Evolutionary conservation across 2,329 filamentous ascomycete species (phyloP), one percentile per base, ranked within the genome.

Genomic region (Hypocrella siamensis): DNA sequence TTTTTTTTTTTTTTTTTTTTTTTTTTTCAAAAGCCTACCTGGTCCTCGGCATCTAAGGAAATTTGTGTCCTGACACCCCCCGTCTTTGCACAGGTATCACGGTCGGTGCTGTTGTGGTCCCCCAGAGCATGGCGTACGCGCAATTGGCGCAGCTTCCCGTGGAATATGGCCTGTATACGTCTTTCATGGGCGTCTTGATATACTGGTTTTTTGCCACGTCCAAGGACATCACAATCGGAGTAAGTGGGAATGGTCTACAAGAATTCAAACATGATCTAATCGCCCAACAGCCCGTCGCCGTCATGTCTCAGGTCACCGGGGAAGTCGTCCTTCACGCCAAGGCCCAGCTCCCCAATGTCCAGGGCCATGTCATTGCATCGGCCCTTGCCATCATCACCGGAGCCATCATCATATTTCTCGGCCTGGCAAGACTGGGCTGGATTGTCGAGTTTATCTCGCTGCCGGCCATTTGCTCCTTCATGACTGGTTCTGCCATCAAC

Each of bases 161-260:
- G 17, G 58, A 68, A 40, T 68, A 61, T 44, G 64, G 64, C 11
- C 45, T 68, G 14, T 59, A 59, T 43, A 86, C 88, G 2, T 93
- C 86, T 0, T 96, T 96, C 48, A 93, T 94, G 73, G 88, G 88
- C 37, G 86, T 94, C 15, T 55, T 93, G 39, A 66, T 93, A 43
- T 96, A 96, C 57, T 96, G 88, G 88, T 86, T 93, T 54, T 96
- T 96, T 48, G 88, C 86, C 25, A 96, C 88, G 0, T 94, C 86
- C 17, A 96, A 96, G 43, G 63, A 67, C 55, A 92, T 93, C 49
- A 90, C 83, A 14, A 90, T 92, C 40, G 83, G 83, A 25, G 75
- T 79, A 63, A 57, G 73, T 26, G 25, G 15, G 7, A 3, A n/a
- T 26, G 7, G 12, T 12, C 21, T 24, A 24, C 8, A 24, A 8